Evolutionary conservation across 108 stramenopile genomes (phyloP).

Genomic region (Pseudonitzschia multiseries): DNA sequence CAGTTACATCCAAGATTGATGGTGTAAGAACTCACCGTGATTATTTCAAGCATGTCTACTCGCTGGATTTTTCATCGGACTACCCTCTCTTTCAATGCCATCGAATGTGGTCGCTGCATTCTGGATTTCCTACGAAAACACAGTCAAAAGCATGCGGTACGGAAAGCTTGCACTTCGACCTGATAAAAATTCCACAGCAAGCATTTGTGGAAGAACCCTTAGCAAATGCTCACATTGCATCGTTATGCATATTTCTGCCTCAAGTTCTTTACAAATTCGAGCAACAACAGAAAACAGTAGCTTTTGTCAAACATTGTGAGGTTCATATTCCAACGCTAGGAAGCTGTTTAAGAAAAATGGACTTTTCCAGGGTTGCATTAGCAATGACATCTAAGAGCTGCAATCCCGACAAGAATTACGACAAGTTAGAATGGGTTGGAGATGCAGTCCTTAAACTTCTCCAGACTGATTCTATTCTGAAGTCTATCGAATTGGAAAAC

Average conservation of each 20-base stretch:
- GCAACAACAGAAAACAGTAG: conserved; percentile 23
- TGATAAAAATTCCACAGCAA: conserved; percentile 41
- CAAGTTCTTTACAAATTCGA: conserved; percentile 51
- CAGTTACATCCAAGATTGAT: conserved; percentile 29
- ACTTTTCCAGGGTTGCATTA: conserved; percentile 21
- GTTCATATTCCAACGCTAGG: conserved; percentile 38
- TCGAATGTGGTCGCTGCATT: conserved; percentile 41
- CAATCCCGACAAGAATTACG: conserved; percentile 36
- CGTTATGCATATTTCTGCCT: conserved; percentile 48
- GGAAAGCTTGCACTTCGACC: conserved; percentile 13
- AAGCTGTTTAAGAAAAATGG: conserved; percentile 20
- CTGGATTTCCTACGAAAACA: conserved; percentile 8
- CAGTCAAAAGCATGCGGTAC: not conserved
- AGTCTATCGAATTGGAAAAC: conserved; percentile 27
- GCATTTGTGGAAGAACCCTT: conserved; percentile 43
- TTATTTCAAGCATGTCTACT: conserved; percentile 33
- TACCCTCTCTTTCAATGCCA: conserved; percentile 37
- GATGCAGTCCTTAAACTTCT: conserved; percentile 66
- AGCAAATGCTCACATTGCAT: conserved; percentile 47
- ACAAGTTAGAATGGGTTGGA: conserved; percentile 55
- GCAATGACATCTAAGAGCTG: conserved; percentile 49
- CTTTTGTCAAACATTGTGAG: conserved; percentile 40
- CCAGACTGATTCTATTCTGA: conserved; percentile 54
- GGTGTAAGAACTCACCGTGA: conserved; percentile 42
- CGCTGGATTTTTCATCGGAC: conserved; percentile 18